These are phyloP conservation scores for Debaryomyces udenii DNA, from an alignment of 1,139 yeast genomes.

Conservation along the genomic window DNA sequence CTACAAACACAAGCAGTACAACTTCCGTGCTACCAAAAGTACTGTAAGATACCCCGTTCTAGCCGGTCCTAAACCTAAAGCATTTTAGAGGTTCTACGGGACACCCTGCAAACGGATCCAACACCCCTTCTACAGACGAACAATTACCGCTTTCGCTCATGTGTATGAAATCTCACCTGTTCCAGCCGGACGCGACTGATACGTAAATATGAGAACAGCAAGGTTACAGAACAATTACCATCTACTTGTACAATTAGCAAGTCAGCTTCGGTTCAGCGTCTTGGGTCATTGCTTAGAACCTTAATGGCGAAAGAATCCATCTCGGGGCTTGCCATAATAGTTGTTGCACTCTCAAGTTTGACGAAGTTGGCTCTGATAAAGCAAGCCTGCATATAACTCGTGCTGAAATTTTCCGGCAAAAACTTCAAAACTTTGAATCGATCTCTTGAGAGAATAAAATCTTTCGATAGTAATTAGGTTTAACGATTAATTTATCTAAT, in stretches of 20 bases:
- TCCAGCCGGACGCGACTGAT: conserved; percentile 4
- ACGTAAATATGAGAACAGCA: conserved; percentile 3
- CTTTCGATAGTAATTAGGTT: conserved; percentile 5
- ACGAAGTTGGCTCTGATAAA: too few relatives aligned
- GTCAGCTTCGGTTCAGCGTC: too few relatives aligned
- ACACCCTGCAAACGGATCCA: background rate
- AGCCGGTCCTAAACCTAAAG: too few relatives aligned
- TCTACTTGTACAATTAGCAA: too few relatives aligned
- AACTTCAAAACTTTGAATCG: conserved; percentile 9
- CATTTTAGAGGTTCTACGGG: too few relatives aligned
- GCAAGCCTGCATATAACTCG: conserved; percentile 5
- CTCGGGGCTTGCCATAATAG: too few relatives aligned
- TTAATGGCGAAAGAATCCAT: too few relatives aligned
- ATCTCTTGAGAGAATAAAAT: conserved; percentile 9
- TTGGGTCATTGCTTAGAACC: too few relatives aligned
- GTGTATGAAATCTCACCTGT: background rate
- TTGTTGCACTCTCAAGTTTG: too few relatives aligned
- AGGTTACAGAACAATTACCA: background rate
- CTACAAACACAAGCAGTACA: too few relatives aligned
- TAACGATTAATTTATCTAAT: conserved; percentile 10
- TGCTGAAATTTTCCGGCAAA: conserved; percentile 11
- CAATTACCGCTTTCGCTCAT: background rate
- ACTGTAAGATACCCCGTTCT: too few relatives aligned
- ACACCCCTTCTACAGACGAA: background rate
- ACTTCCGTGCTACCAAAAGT: too few relatives aligned